Conservation (phyloP, 1,284 basidiomycete species). For the Sphagnurus paluster region DNA sequence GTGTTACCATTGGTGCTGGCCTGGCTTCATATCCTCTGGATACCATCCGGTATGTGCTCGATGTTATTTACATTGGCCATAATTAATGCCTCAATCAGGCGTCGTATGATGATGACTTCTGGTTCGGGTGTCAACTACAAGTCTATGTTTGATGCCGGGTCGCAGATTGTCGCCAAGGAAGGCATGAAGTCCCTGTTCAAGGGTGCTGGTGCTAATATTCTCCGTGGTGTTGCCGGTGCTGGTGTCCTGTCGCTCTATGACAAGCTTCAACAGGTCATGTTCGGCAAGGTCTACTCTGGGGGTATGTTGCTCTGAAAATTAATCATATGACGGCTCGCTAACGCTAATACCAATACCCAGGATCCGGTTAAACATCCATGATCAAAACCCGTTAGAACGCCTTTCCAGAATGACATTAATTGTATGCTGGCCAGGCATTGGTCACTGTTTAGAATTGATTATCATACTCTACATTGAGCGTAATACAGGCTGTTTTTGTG, state of each 20-base stretch:
- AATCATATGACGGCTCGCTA: not conserved
- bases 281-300: constrained; percentile 96
- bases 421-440: no score
- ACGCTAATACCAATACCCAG: constrained; percentile 17
- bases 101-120: constrained; percentile 97
- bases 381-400: constrained; percentile 28
- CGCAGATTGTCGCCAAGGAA: constrained; percentile 89
- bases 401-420: no score
- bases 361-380: constrained; percentile 45
- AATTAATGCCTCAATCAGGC: constrained; percentile 46
- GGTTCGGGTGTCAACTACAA: constrained; percentile 86
- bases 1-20: constrained; percentile 94
- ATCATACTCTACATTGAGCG: no score
- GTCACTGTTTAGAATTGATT: no score
- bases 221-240: constrained; percentile 97
- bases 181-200: constrained; percentile 89
- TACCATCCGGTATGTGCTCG: constrained; percentile 76
- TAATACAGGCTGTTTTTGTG: no score
- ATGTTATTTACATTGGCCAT: no score
- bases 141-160: constrained; percentile 86
- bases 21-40: constrained; percentile 95
- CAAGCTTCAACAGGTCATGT: constrained; percentile 89
- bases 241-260: constrained; percentile 95
- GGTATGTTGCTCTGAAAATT: constrained; percentile 34
- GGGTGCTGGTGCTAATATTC: constrained; percentile 97